phyloP scores from a whole-genome alignment of 768 basidiomycete genomes.

The Tulasnella sp. region DNA sequence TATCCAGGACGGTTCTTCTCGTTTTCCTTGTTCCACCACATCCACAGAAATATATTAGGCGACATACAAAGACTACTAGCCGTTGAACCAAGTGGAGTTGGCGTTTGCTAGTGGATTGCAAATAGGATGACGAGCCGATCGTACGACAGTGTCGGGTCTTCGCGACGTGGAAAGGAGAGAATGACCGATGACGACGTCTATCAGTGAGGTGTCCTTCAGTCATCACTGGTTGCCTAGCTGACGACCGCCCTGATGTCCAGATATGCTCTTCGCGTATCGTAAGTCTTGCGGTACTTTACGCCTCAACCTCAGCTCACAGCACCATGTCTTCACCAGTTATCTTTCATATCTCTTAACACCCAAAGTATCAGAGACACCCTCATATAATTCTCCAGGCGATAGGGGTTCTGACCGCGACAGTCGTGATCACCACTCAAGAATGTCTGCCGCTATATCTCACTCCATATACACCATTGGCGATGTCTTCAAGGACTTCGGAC shows the following conservation, averaged over 20 bases:
- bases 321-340: conserved; percentile 34
- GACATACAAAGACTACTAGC: no score
- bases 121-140: conserved; percentile 56
- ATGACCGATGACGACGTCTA: conserved; percentile 78
- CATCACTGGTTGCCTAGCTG: background rate
- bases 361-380: conserved; percentile 33
- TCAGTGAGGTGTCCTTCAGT: conserved; percentile 40
- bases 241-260: conserved; percentile 29
- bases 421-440: conserved; percentile 49
- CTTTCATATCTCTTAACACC: conserved; percentile 44
- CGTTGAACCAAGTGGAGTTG: no score
- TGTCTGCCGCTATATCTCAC: conserved; percentile 47
- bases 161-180: conserved; percentile 58
- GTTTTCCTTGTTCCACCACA: no score
- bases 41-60: no score
- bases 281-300: conserved; percentile 26
- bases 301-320: background rate
- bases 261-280: conserved; percentile 77
- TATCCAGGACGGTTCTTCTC: no score
- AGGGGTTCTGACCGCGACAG: conserved; percentile 21
- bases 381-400: conserved; percentile 29
- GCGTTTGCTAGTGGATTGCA: no score
- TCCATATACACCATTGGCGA: conserved; percentile 54
- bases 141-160: conserved; percentile 55
- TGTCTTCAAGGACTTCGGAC: conserved; percentile 56